These are phyloP conservation scores for Fonsecaea erecta DNA, from an alignment of 2,329 filamentous ascomycete genomes.

Conservation along the genomic window DNA sequence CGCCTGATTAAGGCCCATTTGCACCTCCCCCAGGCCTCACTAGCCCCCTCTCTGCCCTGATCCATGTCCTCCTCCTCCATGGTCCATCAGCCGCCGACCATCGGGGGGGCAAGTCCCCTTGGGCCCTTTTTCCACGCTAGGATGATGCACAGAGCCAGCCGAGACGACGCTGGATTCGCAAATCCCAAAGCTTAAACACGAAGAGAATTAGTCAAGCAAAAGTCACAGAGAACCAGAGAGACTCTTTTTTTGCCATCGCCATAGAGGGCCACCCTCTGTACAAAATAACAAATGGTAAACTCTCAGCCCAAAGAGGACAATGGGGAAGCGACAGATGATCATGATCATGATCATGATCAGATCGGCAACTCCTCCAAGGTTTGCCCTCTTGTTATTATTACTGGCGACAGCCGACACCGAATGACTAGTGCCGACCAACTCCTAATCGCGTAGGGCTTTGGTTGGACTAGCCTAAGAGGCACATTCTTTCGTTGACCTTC, in stretches of 20 bases:
- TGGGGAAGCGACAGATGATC: background rate
- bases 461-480: background rate
- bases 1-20: background rate
- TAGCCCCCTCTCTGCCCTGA: background rate
- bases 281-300: background rate
- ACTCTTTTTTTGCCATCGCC: slow-evolving; percentile 3
- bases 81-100: background rate
- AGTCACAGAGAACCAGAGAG: background rate
- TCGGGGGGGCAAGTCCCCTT: background rate
- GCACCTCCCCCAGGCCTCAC: background rate
- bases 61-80: background rate
- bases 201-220: background rate
- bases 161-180: background rate
- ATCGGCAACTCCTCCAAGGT: slow-evolving; percentile 10
- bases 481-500: background rate
- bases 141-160: slow-evolving; percentile 1
- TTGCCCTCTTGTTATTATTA: background rate
- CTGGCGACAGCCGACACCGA: slow-evolving; percentile 1
- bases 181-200: background rate
- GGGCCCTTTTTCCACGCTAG: background rate
- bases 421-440: slow-evolving; percentile 4
- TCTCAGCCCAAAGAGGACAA: background rate
- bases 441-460: background rate
- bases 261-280: background rate
- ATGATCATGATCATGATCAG: background rate